Evolutionary conservation across 164 flowering plant genomes (phyloP).

Genomic region (Santalum album): DNA sequence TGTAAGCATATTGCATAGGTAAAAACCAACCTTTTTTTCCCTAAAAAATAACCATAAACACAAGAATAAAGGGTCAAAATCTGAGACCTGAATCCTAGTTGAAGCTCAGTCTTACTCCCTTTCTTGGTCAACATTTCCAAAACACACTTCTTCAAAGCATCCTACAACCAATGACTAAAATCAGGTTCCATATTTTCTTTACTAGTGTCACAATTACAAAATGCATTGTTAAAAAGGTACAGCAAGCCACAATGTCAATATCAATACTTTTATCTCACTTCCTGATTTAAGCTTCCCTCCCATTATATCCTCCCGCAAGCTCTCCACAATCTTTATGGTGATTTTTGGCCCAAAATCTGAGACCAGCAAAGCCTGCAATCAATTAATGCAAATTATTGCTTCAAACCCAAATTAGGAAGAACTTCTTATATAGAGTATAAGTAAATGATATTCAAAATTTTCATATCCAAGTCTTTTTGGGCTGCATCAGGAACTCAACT

Average conservation of each 20-base stretch:
- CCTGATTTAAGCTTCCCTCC: constrained; percentile 93
- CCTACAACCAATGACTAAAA: constrained; percentile 30
- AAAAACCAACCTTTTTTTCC: no score
- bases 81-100: constrained; percentile 74
- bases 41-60: not conserved
- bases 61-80: not conserved
- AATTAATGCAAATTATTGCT: not conserved
- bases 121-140: constrained; percentile 64
- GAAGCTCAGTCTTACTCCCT: constrained; percentile 70
- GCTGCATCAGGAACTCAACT: no score
- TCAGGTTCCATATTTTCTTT: not conserved
- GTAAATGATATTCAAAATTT: no score
- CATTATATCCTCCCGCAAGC: constrained; percentile 76
- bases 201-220: not conserved
- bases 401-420: not conserved
- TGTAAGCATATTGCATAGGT: not conserved
- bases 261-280: constrained; percentile 71
- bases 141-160: constrained; percentile 76
- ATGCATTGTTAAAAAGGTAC: no score
- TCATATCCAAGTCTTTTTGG: no score
- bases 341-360: constrained; percentile 95
- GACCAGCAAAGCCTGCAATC: constrained; percentile 67
- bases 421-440: no score
- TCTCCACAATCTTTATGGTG: constrained; percentile 81
- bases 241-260: not conserved